A percentile compares a stretch with the other conserved stretches of the same genome.
Evolutionary conservation across 1,139 yeast species (phyloP).

Genomic region (Maudiozyma humilis): DNA sequence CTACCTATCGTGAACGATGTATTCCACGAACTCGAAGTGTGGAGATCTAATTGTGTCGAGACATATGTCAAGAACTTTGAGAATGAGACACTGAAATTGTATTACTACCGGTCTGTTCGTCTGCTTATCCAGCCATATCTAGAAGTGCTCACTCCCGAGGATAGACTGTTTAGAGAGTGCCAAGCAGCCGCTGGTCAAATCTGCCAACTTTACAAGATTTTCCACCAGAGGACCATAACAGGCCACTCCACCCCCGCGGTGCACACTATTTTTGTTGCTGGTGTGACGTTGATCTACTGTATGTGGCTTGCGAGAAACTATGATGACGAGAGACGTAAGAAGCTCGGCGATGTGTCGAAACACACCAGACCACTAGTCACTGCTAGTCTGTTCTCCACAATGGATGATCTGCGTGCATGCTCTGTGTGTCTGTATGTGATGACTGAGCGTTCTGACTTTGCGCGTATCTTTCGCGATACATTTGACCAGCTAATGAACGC

Average conservation of each 20-base stretch:
- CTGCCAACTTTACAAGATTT: slow-evolving; percentile 49
- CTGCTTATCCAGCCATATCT: slow-evolving; percentile 50
- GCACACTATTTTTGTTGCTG: slow-evolving; percentile 55
- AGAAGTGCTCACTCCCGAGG: slow-evolving; percentile 49
- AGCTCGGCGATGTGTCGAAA: slow-evolving; percentile 43
- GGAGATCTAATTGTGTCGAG: slow-evolving; percentile 41
- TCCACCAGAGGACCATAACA: slow-evolving; percentile 47
- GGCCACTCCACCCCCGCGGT: slow-evolving; percentile 57
- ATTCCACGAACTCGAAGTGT: slow-evolving; percentile 41
- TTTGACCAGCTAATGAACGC: slow-evolving; percentile 54
- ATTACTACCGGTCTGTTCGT: slow-evolving; percentile 49
- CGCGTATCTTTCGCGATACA: slow-evolving; percentile 49
- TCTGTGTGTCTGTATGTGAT: slow-evolving; percentile 50
- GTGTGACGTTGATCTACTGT: slow-evolving; percentile 52
- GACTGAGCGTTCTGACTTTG: slow-evolving; percentile 55
- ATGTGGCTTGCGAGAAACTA: slow-evolving; percentile 52
- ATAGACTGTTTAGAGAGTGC: slow-evolving; percentile 48
- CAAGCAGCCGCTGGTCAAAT: slow-evolving; percentile 60
- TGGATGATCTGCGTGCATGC: slow-evolving; percentile 53
- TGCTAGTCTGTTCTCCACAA: slow-evolving; percentile 42
- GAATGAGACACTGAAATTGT: slow-evolving; percentile 45
- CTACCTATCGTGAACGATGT: slow-evolving; percentile 38
- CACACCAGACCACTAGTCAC: slow-evolving; percentile 49
- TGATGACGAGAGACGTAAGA: slow-evolving; percentile 42
- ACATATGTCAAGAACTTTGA: slow-evolving; percentile 36